Percentiles rank a stretch among this genome's conserved stretches.
Evolutionary conservation across 495 filamentous ascomycete genomes (phyloP).

Genomic region (Cercophora scortea): DNA sequence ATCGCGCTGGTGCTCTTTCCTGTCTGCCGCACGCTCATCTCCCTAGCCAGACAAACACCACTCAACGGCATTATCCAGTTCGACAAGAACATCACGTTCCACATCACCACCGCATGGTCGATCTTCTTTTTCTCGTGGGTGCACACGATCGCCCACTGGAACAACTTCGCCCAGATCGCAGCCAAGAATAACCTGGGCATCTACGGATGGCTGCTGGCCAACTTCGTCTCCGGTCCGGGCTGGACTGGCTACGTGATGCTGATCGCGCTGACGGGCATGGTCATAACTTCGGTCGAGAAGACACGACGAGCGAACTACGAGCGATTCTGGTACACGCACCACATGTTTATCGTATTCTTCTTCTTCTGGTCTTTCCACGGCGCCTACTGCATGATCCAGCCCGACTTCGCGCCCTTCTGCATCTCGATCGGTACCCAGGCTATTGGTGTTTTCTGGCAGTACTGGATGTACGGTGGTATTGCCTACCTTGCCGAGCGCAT

Average conservation of each 20-base stretch:
- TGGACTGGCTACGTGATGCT: constrained; percentile 79
- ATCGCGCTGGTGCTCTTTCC: constrained; percentile 68
- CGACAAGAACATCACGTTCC: constrained; percentile 77
- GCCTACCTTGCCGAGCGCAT: constrained; percentile 64
- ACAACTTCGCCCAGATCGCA: constrained; percentile 69
- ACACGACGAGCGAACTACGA: constrained; percentile 64
- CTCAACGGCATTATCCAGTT: constrained; percentile 73
- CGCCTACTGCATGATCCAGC: constrained; percentile 74
- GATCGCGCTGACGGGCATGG: constrained; percentile 58
- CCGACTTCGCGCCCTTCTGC: constrained; percentile 65
- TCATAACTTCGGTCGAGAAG: constrained; percentile 61
- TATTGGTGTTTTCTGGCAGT: constrained; percentile 72
- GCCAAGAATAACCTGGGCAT: constrained; percentile 63
- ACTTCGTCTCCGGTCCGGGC: constrained; percentile 65
- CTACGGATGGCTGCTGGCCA: constrained; percentile 60
- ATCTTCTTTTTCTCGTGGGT: constrained; percentile 77
- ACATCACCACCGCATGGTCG: constrained; percentile 72
- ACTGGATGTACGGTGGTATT: constrained; percentile 69
- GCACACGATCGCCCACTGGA: constrained; percentile 74
- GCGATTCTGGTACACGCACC: constrained; percentile 75
- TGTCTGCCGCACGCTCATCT: constrained; percentile 72
- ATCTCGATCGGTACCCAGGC: constrained; percentile 48
- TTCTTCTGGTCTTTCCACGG: constrained; percentile 77
- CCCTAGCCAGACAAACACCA: constrained; percentile 63
- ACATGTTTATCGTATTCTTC: constrained; percentile 73